These are phyloP conservation scores for Cornus kousa DNA, from an alignment of 148 eudicot species.

Conservation along the genomic window DNA sequence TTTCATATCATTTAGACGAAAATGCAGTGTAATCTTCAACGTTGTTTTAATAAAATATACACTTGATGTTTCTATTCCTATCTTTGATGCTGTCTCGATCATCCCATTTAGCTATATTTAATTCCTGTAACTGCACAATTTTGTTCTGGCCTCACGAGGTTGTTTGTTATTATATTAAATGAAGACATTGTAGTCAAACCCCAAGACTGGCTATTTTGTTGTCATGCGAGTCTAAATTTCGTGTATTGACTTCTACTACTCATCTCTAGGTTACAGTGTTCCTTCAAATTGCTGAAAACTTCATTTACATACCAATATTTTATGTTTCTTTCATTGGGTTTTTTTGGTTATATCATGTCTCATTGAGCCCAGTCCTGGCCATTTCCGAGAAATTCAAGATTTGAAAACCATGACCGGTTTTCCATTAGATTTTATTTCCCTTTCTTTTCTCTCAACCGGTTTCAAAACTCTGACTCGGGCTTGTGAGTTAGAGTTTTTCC, in stretches of 20 bases:
- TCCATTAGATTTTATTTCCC: too few species aligned
- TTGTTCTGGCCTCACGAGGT: constrained; percentile 49
- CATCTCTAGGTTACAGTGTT: constrained; percentile 35
- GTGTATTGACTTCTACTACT: constrained; percentile 14
- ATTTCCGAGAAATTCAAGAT: constrained; percentile 6
- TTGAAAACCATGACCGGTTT: too few species aligned
- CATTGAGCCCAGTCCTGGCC: constrained; percentile 18
- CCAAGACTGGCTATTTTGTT: constrained; percentile 59
- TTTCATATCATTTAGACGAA: constrained; percentile 40
- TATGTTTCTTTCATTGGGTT: not conserved
- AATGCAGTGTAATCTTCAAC: constrained; percentile 54
- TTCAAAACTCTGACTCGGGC: too few species aligned
- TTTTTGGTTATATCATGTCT: not conserved
- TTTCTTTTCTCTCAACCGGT: too few species aligned
- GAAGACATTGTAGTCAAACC: constrained; percentile 60
- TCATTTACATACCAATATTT: constrained; percentile 1
- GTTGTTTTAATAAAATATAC: constrained; percentile 58
- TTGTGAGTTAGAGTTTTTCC: too few species aligned
- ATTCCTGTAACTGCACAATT: constrained; percentile 26
- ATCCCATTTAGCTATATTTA: constrained; percentile 13
- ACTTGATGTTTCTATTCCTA: constrained; percentile 96
- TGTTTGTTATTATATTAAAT: constrained; percentile 38
- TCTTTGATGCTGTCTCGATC: constrained; percentile 61
- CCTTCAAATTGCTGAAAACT: constrained; percentile 35
- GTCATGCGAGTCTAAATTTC: constrained; percentile 42